These are phyloP conservation scores for Mollisia scopiformis DNA, from an alignment of 2,329 filamentous ascomycete genomes.

Conservation along the genomic window DNA sequence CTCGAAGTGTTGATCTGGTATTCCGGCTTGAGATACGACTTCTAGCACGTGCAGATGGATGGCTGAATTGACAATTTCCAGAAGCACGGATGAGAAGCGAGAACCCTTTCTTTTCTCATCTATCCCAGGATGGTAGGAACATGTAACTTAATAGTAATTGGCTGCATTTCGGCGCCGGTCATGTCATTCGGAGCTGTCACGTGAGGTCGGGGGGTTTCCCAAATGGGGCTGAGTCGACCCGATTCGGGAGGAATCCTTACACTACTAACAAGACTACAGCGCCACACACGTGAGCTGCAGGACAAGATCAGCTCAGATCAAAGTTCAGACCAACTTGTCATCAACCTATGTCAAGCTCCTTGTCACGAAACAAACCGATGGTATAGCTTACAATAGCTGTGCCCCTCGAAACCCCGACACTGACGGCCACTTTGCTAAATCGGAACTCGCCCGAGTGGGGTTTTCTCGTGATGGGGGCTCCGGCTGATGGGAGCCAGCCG, in stretches of 20 bases:
- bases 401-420: slow-evolving; percentile 6
- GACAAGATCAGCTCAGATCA: background rate
- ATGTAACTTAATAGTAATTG: background rate
- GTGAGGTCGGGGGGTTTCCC: slow-evolving; percentile 12
- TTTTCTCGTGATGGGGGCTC: background rate
- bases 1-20: background rate
- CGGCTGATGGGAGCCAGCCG: slow-evolving; percentile 10
- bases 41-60: background rate
- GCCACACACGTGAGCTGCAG: slow-evolving; percentile 1
- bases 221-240: background rate
- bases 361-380: background rate
- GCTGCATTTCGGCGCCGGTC: slow-evolving; percentile 7
- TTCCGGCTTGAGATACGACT: background rate
- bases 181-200: slow-evolving; percentile 1
- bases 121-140: background rate
- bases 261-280: background rate
- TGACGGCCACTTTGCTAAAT: slow-evolving; percentile 13
- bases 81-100: background rate
- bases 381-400: background rate
- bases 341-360: background rate
- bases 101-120: background rate
- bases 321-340: background rate
- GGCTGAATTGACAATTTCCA: background rate
- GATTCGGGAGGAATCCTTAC: background rate
- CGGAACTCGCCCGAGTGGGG: slow-evolving; percentile 10